Evolutionary conservation across 495 filamentous ascomycete species (phyloP).

Genomic region (Gamarada debralockiae): DNA sequence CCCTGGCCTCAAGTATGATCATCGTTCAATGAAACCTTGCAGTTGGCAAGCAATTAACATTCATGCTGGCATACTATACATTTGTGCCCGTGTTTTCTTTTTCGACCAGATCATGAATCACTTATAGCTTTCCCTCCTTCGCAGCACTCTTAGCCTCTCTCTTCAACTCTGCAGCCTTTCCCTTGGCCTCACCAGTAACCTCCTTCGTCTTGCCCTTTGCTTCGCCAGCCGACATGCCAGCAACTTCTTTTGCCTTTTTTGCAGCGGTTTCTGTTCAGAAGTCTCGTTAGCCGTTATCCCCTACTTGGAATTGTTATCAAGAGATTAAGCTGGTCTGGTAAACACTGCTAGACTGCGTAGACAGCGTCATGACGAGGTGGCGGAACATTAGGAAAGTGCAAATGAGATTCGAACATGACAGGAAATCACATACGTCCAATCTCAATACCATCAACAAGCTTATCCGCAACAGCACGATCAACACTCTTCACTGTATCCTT

Average conservation of each 20-base stretch:
- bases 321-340: not conserved
- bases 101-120: not conserved
- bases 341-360: not conserved
- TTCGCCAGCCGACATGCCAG: conserved; percentile 25
- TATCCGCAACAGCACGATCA: conserved; percentile 48
- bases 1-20: too few relatives aligned
- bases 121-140: conserved; percentile 24
- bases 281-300: too few relatives aligned
- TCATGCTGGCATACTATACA: too few relatives aligned
- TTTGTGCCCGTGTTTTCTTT: too few relatives aligned
- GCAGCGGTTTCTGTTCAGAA: conserved; percentile 41
- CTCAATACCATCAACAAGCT: conserved; percentile 53
- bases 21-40: too few relatives aligned
- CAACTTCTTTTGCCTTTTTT: conserved; percentile 39
- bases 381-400: not conserved
- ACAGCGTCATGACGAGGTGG: not conserved
- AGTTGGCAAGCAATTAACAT: too few relatives aligned
- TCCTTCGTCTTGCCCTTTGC: conserved; percentile 27
- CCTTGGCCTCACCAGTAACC: conserved; percentile 33
- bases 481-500: conserved; percentile 49
- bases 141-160: conserved; percentile 36
- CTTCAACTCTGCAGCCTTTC: conserved; percentile 31
- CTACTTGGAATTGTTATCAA: not conserved
- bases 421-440: conserved; percentile 37
- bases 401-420: not conserved